Base-by-base conservation (phyloP, 768 basidiomycete species). In the Leccinum truebloodii region DNA sequence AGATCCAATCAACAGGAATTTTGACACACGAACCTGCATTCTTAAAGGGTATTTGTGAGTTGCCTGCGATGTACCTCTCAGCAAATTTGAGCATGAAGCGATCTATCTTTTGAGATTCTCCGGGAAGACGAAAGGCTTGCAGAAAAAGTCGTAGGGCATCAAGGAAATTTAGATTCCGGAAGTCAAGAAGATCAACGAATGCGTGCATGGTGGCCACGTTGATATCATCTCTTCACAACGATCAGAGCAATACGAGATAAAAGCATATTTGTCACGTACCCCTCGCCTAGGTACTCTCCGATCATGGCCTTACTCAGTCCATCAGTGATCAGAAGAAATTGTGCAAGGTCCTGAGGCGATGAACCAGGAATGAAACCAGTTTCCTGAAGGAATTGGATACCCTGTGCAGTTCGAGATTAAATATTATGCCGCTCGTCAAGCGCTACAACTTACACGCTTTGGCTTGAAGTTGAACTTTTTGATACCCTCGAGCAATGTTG, bases 1-100 rank as follows among this genome's bases (percentile, higher is more conserved):
- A 69, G 63, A 59, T 56, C 24, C 12, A 14, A 50, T 55, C 28
- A n/a, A 48, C 24, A n/a, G 50, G 24, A 54, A 32, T 32, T 6
- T 3, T 34, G 10, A 46, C 18, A 61, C 34, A 77, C 88, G 57
- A 62, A 92, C 92, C 95, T 68, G 97, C 97, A 75, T 98, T 98
- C 54, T 92, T 90, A 69, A 98, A 99, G 2, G 85, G 82, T 1
- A 90, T 91, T 65, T 88, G 84, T 0, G 86, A 76, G 73, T 98
- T 98, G 58, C 88, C 89, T 13, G 88, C 92, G 63, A 98, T 94
- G 73, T 94, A 99, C 37, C 95, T 86, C 73, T 98, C 95, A 9
- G 97, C 96, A 69, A 98, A 99, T 75, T 99, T 99, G 57, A 98
- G 85, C 94, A 99, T 95, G 77, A 86, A 98, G 9, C 97, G 88